These are phyloP conservation scores for Pythium volutum DNA, from an alignment of 352 stramenopile genomes.

Conservation along the genomic window DNA sequence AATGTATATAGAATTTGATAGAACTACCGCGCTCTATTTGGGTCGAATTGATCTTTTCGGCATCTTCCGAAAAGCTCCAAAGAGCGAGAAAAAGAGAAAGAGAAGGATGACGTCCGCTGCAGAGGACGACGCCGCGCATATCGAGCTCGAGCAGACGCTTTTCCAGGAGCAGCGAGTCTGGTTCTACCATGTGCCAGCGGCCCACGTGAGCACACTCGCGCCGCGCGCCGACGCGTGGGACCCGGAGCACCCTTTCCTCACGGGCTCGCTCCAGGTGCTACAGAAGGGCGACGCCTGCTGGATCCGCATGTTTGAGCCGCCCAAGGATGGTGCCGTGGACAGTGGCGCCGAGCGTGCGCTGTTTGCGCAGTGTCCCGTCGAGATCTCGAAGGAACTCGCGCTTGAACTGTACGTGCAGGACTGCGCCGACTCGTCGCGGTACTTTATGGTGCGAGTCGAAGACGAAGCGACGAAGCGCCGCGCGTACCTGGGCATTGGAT, in stretches of 20 bases:
- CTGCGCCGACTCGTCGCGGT: conserved; percentile 84
- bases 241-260: conserved; percentile 77
- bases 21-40: conserved; percentile 22
- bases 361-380: conserved; percentile 78
- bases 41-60: conserved; percentile 19
- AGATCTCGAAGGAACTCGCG: conserved; percentile 54
- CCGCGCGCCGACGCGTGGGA: conserved; percentile 83
- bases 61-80: not conserved
- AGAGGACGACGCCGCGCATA: conserved; percentile 3
- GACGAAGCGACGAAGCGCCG: conserved; percentile 68
- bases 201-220: conserved; percentile 66
- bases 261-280: conserved; percentile 58
- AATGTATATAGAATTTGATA: conserved; percentile 33
- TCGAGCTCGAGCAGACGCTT: conserved; percentile 65
- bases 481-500: conserved; percentile 78
- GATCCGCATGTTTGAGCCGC: conserved; percentile 77
- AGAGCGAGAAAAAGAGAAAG: not conserved
- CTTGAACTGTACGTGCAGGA: conserved; percentile 83
- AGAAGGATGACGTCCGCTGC: conserved; percentile 5
- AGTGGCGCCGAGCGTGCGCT: conserved; percentile 31
- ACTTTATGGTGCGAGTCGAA: conserved; percentile 86
- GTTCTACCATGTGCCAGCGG: conserved; percentile 79
- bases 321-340: conserved; percentile 7
- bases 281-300: conserved; percentile 72
- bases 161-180: conserved; percentile 78